phyloP scores from a whole-genome alignment of 208 protist species.

The Blechomonas ayalai region DNA sequence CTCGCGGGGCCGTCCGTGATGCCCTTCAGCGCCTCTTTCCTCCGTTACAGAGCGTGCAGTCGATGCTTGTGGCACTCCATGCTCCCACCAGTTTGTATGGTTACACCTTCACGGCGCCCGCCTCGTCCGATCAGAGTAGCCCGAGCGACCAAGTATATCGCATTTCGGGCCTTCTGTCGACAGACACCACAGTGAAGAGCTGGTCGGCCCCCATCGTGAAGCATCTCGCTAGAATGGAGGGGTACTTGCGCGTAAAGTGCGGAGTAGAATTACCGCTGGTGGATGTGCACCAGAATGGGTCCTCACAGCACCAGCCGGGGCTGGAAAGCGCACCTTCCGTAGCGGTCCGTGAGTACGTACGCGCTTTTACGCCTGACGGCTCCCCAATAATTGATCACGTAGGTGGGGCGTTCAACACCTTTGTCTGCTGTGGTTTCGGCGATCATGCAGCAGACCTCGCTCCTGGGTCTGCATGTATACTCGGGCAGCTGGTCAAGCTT shows the following conservation, averaged over 20 bases:
- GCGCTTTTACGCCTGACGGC: slow-evolving; percentile 76
- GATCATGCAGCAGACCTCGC: slow-evolving; percentile 77
- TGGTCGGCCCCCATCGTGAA: slow-evolving; percentile 4
- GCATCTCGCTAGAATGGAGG: slow-evolving; percentile 38
- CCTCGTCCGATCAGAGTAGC: too few species aligned
- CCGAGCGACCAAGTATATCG: slow-evolving; percentile 7
- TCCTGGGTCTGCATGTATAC: slow-evolving; percentile 57
- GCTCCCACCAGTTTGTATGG: slow-evolving; percentile 4
- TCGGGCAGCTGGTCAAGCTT: slow-evolving; percentile 67
- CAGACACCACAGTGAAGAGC: slow-evolving; percentile 28
- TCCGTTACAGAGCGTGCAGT: too few species aligned
- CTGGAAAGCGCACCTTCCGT: too few species aligned
- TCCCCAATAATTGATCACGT: slow-evolving; percentile 64
- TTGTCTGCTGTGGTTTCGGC: slow-evolving; percentile 81
- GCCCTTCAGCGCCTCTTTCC: not conserved
- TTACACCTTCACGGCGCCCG: slow-evolving; percentile 6
- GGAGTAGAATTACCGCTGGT: slow-evolving; percentile 26
- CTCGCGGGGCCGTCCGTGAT: not conserved
- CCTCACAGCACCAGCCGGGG: not conserved
- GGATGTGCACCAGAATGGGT: not conserved
- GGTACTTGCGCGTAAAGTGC: slow-evolving; percentile 50
- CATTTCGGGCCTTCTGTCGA: slow-evolving; percentile 47
- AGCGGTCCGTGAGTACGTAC: slow-evolving; percentile 31
- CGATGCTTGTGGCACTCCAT: too few species aligned
- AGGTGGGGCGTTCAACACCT: slow-evolving; percentile 73